Base-by-base conservation (phyloP, 352 stramenopile genomes). In the Thraustochytrium sp. region DNA sequence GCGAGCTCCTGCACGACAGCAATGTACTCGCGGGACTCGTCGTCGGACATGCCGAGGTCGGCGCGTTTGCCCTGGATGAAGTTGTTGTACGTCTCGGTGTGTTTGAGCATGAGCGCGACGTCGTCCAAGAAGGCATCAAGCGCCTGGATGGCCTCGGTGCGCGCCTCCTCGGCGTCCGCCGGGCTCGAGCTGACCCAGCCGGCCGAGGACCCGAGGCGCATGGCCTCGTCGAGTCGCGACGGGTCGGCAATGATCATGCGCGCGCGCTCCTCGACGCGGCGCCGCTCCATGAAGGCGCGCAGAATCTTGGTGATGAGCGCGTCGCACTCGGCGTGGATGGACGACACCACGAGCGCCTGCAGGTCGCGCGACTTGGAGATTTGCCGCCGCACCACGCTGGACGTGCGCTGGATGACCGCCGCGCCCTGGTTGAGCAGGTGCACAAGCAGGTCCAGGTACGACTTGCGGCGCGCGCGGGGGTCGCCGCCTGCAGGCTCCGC, bases 251-350 rank as follows among this genome's bases (percentile, higher is more conserved):
- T 48, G 26, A 80, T 64, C 23, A 80, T 80, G 31, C 40, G 31
- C 18, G 40, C 68, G 23, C 53, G 48, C 68, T 80, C 68, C 38
- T 80, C 68, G 42, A 80, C 40, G 38, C 68, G 68, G 18, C 40
- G 31, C 13, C 40, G 31, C 34, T 64, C 53, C 48, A 80, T 46
- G 46, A 80, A 80, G 23, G 31, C 18, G 23, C 53, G 48, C 48
- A 80, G 49, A 46, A 80, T 80, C 36, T 64, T 61, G 44, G 68
- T 80, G 21, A 80, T 80, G 68, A 80, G 68, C 23, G 16, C 40
- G 38, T 80, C 68, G n/a, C 44, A 80, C 49, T 80, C 68, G 18
- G 44, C 48, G 26, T 80, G 68, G 31, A 80, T 80, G 1, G 46
- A 68, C 3, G 44, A 48, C 48, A 80, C 48, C 34, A 80, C 51